A percentile compares a stretch with the other conserved stretches of the same genome.
Conservation (phyloP, 345 rosid genomes). For the Eucalyptus camaldulensis region DNA sequence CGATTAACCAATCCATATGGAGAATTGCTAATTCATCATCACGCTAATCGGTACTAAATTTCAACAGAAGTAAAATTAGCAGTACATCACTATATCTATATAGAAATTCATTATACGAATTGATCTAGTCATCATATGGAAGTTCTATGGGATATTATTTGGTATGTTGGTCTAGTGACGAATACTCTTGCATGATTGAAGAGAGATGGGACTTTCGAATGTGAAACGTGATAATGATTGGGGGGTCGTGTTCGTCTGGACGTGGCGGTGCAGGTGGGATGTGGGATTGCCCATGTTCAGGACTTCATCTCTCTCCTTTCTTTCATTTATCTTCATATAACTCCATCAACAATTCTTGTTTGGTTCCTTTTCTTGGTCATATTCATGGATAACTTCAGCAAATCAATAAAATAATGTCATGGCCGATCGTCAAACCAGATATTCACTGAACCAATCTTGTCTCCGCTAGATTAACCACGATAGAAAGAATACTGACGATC, state of each 20-base stretch:
- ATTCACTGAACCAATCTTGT: neutral
- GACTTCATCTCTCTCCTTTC: neutral
- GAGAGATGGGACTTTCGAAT: neutral
- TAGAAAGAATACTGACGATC: neutral
- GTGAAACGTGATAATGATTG: neutral
- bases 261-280: too few relatives aligned
- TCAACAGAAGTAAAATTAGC: too few relatives aligned
- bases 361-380: neutral
- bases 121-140: neutral
- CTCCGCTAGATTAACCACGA: neutral
- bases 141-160: neutral
- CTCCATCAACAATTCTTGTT: neutral
- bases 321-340: neutral
- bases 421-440: neutral
- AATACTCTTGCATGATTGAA: neutral
- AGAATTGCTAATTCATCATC: neutral
- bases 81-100: neutral
- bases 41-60: neutral
- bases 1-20: neutral
- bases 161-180: neutral
- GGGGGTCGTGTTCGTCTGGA: neutral
- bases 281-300: slow-evolving; percentile 98
- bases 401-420: neutral
- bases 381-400: neutral
- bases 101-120: neutral